These are phyloP conservation scores for Penicillium brasilianum DNA, from an alignment of 2,329 filamentous ascomycete genomes.

Conservation along the genomic window DNA sequence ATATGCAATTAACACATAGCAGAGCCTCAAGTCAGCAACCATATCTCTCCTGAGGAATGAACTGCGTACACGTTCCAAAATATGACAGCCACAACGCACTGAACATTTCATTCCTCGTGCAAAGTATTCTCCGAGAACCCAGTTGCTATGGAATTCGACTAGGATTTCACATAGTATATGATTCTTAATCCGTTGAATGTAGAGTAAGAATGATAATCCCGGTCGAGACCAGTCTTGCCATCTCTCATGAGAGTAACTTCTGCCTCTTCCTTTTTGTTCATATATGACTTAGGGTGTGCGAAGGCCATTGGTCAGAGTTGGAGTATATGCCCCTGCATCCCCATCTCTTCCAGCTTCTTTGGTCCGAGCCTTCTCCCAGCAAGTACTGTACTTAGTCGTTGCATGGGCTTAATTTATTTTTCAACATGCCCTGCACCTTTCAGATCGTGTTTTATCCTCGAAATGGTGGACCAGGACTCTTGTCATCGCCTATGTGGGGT, in stretches of 20 bases:
- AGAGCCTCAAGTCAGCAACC: background rate
- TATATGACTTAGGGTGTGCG: background rate
- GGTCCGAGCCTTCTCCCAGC: background rate
- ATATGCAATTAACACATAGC: background rate
- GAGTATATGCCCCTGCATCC: background rate
- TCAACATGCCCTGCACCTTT: background rate
- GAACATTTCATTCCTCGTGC: conserved; percentile 23
- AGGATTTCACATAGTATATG: conserved; percentile 15
- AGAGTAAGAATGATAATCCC: background rate
- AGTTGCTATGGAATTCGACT: conserved; percentile 18
- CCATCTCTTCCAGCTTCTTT: background rate
- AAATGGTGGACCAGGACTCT: background rate
- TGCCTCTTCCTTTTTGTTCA: background rate
- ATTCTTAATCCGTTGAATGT: background rate
- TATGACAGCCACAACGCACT: conserved; percentile 5
- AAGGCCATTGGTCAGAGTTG: background rate
- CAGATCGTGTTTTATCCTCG: background rate
- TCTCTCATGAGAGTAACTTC: background rate
- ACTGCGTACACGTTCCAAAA: conserved; percentile 7
- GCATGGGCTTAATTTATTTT: background rate
- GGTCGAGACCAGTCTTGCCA: background rate
- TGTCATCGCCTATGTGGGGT: no score
- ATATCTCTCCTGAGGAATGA: background rate
- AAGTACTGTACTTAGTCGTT: background rate
- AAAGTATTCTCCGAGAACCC: conserved; percentile 20